Evolutionary conservation across 169 alveolate genomes (phyloP).

Genomic region (Eimeria tenella): DNA sequence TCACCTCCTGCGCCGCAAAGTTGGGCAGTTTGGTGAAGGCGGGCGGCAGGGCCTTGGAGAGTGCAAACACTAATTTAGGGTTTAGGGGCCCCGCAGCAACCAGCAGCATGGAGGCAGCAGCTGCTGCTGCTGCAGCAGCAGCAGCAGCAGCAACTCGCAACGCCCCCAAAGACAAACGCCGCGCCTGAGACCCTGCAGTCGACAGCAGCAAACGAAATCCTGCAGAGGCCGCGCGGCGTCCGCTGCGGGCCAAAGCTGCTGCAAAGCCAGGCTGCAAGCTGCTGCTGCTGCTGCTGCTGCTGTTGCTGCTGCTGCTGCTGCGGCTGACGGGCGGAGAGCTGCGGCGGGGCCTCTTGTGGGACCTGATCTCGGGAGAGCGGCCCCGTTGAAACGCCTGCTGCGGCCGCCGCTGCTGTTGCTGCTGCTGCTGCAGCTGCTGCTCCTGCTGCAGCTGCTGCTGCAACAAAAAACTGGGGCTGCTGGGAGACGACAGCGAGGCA

Average conservation of each 20-base stretch:
- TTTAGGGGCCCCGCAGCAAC: slow-evolving; percentile 46
- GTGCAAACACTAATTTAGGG: not conserved
- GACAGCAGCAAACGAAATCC: not conserved
- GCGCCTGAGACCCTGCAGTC: not conserved
- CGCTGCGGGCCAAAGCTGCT: not conserved
- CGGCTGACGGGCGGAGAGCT: slow-evolving; percentile 5
- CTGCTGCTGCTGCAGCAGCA: not conserved
- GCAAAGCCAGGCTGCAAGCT: slow-evolving; percentile 14
- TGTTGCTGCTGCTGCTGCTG: slow-evolving; percentile 45
- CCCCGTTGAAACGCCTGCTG: not conserved
- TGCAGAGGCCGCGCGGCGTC: slow-evolving; percentile 40
- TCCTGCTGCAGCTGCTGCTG: slow-evolving; percentile 19
- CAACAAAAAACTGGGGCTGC: not conserved
- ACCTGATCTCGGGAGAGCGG: not conserved
- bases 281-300: slow-evolving; percentile 48
- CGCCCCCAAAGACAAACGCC: not conserved
- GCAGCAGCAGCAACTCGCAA: too few species aligned
- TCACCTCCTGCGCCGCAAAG: slow-evolving; percentile 11
- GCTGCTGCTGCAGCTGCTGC: not conserved
- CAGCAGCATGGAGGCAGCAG: slow-evolving; percentile 37
- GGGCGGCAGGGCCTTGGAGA: slow-evolving; percentile 1
- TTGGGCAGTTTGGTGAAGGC: slow-evolving; percentile 40
- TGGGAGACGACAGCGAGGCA: not conserved
- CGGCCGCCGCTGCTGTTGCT: not conserved
- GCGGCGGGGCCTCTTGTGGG: slow-evolving; percentile 40